Percentiles rank a stretch among this genome's conserved stretches.
phyloP scores from a whole-genome alignment of 139 green algal species.

The Coccomyxa sp. region DNA sequence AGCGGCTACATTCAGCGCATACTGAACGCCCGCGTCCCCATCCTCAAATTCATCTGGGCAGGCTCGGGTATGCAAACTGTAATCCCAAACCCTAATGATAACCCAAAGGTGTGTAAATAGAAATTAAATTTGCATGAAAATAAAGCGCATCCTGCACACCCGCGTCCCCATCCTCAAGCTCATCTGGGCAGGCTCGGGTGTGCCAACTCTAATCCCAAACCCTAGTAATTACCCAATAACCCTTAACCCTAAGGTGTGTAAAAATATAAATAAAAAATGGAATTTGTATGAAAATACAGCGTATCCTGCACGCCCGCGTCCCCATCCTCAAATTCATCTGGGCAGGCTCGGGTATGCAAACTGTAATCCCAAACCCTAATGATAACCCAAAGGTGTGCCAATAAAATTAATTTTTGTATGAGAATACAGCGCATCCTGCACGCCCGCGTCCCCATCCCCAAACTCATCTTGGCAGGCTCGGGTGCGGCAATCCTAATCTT shows the following conservation, averaged over 20 bases:
- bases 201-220: too few relatives aligned
- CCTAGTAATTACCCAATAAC: too few relatives aligned
- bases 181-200: slow-evolving; percentile 7
- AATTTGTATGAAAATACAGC: too few relatives aligned
- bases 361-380: too few relatives aligned
- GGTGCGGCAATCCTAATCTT: too few relatives aligned
- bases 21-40: slow-evolving; percentile 59
- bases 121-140: too few relatives aligned
- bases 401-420: too few relatives aligned
- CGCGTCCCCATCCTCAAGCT: slow-evolving; percentile 72
- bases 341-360: slow-evolving; percentile 11
- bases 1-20: slow-evolving; percentile 27
- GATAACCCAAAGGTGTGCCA: too few relatives aligned
- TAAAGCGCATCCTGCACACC: slow-evolving; percentile 48
- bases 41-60: slow-evolving; percentile 59
- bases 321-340: slow-evolving; percentile 67
- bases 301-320: slow-evolving; percentile 54
- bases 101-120: too few relatives aligned
- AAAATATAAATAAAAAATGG: too few relatives aligned
- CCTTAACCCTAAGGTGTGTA: too few relatives aligned
- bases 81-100: too few relatives aligned
- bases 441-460: slow-evolving; percentile 67
- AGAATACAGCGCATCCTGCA: slow-evolving; percentile 41
- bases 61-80: slow-evolving; percentile 17
- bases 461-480: slow-evolving; percentile 36